Evolutionary conservation across 352 stramenopile genomes (phyloP).

Genomic region (Peronosclerospora sorghi): DNA sequence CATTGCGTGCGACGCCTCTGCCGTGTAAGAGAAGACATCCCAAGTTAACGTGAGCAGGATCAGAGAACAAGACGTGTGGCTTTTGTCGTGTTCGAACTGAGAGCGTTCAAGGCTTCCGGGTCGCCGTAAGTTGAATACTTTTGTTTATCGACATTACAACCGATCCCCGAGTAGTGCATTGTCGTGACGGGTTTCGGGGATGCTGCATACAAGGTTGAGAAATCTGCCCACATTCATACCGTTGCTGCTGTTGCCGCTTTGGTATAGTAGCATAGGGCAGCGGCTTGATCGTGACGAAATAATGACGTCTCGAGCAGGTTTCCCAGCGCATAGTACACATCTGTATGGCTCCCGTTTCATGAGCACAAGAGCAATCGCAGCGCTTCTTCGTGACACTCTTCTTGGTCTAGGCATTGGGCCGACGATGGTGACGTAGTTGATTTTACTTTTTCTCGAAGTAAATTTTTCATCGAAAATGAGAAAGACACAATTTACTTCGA

Average conservation of each 20-base stretch:
- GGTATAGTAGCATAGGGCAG: conserved; percentile 46
- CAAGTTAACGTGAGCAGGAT: conserved; percentile 60
- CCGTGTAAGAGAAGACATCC: conserved; percentile 49
- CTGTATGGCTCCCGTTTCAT: conserved; percentile 22
- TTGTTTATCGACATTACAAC: conserved; percentile 35
- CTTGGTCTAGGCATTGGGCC: conserved; percentile 31
- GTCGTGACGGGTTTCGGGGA: too few species aligned
- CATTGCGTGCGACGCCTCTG: conserved; percentile 51
- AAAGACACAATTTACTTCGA: too few species aligned
- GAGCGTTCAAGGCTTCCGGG: conserved; percentile 51
- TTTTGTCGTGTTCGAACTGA: conserved; percentile 23
- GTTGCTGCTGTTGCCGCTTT: conserved; percentile 32
- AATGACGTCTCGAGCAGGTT: conserved; percentile 44
- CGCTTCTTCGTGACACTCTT: conserved; percentile 52
- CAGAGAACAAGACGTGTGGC: neutral
- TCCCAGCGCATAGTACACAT: conserved; percentile 33
- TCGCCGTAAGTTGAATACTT: conserved; percentile 41
- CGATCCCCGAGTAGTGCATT: conserved; percentile 59
- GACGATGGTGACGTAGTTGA: neutral
- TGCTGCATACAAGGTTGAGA: conserved; percentile 9
- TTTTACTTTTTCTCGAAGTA: too few species aligned
- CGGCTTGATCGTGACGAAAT: conserved; percentile 34
- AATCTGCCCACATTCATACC: conserved; percentile 6
- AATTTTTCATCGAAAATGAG: too few species aligned
- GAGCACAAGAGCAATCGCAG: conserved; percentile 45